These are phyloP conservation scores for Epichloe coenophiala DNA, from an alignment of 2,329 filamentous ascomycete species.

Conservation along the genomic window DNA sequence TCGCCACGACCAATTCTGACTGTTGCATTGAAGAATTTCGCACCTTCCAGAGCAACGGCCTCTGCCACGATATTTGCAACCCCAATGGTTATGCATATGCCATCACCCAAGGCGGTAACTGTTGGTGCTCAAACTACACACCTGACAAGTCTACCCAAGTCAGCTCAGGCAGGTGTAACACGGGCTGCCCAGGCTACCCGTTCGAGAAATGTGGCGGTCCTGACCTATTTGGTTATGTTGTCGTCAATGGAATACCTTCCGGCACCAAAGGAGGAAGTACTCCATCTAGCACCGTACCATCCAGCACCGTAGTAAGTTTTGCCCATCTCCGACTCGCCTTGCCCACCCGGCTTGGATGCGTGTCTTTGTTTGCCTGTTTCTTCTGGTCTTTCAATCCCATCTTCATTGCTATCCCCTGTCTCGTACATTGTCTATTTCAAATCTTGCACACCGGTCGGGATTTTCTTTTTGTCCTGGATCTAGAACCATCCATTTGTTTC, in stretches of 20 bases:
- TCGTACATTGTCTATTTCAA: not conserved
- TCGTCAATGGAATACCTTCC: constrained; percentile 35
- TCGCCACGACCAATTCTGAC: constrained; percentile 1
- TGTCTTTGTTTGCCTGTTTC: not conserved
- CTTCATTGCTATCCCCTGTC: not conserved
- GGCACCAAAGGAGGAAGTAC: constrained; percentile 33
- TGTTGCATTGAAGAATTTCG: constrained; percentile 28
- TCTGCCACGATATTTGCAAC: constrained; percentile 48
- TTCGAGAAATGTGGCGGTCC: constrained; percentile 51
- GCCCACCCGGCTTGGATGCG: not conserved
- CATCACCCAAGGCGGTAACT: constrained; percentile 49
- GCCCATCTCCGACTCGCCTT: constrained; percentile 1
- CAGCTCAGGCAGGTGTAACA: constrained; percentile 35
- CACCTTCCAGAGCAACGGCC: constrained; percentile 55
- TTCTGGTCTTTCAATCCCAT: not conserved
- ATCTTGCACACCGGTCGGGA: too few relatives aligned
- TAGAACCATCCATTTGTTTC: too few relatives aligned
- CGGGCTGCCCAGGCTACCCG: constrained; percentile 55
- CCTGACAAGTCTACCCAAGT: constrained; percentile 34
- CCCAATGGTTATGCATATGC: constrained; percentile 46
- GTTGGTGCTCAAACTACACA: constrained; percentile 63
- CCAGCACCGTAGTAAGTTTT: constrained; percentile 16
- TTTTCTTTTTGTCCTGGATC: too few relatives aligned
- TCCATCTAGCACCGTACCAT: constrained; percentile 12
- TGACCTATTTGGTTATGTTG: constrained; percentile 52